Conservation (phyloP, 495 filamentous ascomycete species). For the Cryomyces minteri region DNA sequence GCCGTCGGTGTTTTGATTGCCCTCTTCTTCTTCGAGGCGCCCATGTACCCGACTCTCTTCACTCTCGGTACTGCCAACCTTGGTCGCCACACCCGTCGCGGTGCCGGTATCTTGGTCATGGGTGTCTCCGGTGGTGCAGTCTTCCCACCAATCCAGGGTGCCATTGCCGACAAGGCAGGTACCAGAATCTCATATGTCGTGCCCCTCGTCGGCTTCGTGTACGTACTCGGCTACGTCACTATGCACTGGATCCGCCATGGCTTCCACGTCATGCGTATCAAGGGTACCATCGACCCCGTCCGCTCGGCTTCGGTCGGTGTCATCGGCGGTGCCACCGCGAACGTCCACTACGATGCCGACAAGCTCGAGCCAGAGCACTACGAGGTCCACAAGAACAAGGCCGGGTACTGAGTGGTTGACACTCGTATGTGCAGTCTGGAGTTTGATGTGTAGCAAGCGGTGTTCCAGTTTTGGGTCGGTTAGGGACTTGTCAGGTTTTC, state of each 20-base stretch:
- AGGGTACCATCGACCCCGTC: slow-evolving; percentile 4
- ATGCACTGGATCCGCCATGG: slow-evolving; percentile 13
- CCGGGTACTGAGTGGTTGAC: too few species aligned
- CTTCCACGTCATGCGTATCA: slow-evolving; percentile 7
- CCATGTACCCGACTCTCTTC: slow-evolving; percentile 45
- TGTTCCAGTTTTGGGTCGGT: too few species aligned
- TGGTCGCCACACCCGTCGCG: slow-evolving; percentile 39
- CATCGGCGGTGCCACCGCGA: slow-evolving; percentile 7
- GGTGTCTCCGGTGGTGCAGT: slow-evolving; percentile 24
- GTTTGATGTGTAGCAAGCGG: too few species aligned
- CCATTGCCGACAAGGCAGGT: slow-evolving; percentile 6
- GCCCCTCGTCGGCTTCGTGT: slow-evolving; percentile 15
- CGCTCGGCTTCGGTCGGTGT: slow-evolving; percentile 6
- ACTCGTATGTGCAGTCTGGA: too few species aligned
- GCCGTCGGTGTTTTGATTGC: slow-evolving; percentile 36
- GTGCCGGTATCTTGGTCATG: slow-evolving; percentile 36
- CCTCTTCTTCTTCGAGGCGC: slow-evolving; percentile 41
- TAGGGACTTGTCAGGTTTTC: too few species aligned
- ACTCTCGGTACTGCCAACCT: slow-evolving; percentile 41
- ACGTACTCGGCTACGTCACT: slow-evolving; percentile 15
- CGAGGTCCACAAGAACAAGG: neutral
- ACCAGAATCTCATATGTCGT: slow-evolving; percentile 11
- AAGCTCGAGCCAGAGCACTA: neutral
- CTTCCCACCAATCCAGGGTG: slow-evolving; percentile 12
- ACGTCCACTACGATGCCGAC: slow-evolving; percentile 8